Conservation (phyloP, 805 yeast species). For the Ogataea nakhonphanomensis region DNA sequence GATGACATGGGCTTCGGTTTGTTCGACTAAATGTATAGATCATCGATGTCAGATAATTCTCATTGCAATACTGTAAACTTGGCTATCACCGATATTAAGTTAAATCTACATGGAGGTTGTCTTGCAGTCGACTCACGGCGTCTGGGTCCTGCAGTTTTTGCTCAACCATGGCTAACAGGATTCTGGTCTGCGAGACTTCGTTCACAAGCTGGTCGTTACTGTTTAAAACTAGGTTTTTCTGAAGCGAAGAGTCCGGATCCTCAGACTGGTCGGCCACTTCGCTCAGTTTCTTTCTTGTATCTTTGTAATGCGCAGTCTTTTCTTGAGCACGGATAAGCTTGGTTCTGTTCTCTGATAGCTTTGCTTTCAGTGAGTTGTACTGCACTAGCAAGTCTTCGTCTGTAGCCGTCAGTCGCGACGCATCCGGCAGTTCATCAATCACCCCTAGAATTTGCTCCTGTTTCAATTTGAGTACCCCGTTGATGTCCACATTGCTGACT, state of each 20-base stretch:
- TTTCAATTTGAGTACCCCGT: constrained; percentile 23
- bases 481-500: constrained; percentile 19
- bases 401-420: constrained; percentile 19
- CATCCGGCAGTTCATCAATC: constrained; percentile 31
- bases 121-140: constrained; percentile 1
- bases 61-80: background rate
- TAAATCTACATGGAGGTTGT: background rate
- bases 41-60: constrained; percentile 6
- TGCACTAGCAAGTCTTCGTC: constrained; percentile 22
- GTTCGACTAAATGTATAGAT: constrained; percentile 32
- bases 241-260: constrained; percentile 14
- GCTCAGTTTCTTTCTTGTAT: constrained; percentile 14
- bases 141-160: constrained; percentile 15
- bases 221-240: constrained; percentile 22
- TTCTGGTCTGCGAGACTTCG: constrained; percentile 21
- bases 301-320: constrained; percentile 19
- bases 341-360: constrained; percentile 17
- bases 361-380: constrained; percentile 22
- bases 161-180: constrained; percentile 16
- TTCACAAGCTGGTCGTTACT: constrained; percentile 22
- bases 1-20: constrained; percentile 73
- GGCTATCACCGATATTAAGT: background rate
- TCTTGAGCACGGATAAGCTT: constrained; percentile 13
- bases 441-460: constrained; percentile 24
- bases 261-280: constrained; percentile 7